Evolutionary conservation across 2,329 filamentous ascomycete species (phyloP), one percentile per base, ranked within the genome.

Genomic region (Elsinoe ampelina): DNA sequence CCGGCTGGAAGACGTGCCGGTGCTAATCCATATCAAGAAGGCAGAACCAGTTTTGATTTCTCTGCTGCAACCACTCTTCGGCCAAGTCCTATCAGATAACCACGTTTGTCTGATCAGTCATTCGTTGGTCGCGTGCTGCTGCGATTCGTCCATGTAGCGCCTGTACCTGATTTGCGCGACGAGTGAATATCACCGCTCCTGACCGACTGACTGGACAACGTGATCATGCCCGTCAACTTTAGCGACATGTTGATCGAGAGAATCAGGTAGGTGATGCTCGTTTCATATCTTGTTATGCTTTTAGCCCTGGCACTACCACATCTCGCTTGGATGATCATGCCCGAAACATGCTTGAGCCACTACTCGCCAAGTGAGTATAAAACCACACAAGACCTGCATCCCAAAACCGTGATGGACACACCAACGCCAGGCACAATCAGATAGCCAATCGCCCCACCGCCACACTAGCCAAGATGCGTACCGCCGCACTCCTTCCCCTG

Each of bases 401-500:
- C 32, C 48, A 39, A 5, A 11, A 52, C 48, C 48, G 32, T 39
- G 34, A 52, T 52, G 48, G 48, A 52, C 48, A 52, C 20, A 22
- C 8, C 41, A 45, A 7, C 41, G 26, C 41, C 41, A 50, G 26
- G 26, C 45, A 50, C 10, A 19, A 20, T 30, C 26, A 35, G n/a
- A 22, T 34, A 26, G 30, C 7, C 17, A 22, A 35, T 10, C 13
- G 13, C 30, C 26, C 45, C 22, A 6, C 26, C 45, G 32, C 26
- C 45, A 17, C 45, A 34, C 13, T 30, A 52, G 26, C 54, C 54
- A 56, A 41, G 38, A 55, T 56, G 54, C 54, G 54, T 56, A 19
- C 54, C 54, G 32, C 54, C 42, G 41, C 54, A 30, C 34, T 45
- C 32, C n/a, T 47, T 3, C 42, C 54, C 32, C 41, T 56, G 17